Conservation (phyloP, 768 basidiomycete species). For the Postia placenta region DNA sequence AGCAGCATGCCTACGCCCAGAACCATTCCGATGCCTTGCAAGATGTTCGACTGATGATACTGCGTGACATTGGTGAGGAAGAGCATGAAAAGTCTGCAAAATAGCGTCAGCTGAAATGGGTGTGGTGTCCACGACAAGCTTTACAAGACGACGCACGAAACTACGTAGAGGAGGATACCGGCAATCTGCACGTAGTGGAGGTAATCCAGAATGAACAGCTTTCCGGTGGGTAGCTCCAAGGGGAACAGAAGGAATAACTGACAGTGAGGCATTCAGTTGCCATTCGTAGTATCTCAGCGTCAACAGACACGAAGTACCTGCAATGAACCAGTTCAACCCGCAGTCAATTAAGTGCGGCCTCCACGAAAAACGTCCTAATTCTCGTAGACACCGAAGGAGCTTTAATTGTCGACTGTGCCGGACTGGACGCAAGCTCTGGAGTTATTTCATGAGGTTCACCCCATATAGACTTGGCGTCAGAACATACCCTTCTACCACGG, state of each 20-base stretch:
- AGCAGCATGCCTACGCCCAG: conserved; percentile 39
- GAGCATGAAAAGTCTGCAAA: conserved; percentile 41
- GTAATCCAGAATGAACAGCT: conserved; percentile 40
- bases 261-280: neutral
- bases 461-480: neutral
- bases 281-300: neutral
- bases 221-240: conserved; percentile 34
- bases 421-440: neutral
- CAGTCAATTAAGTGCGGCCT: conserved; percentile 1
- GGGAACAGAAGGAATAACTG: conserved; percentile 35
- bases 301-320: conserved; percentile 22
- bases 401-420: neutral
- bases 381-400: conserved; percentile 15
- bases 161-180: conserved; percentile 18
- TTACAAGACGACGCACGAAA: conserved; percentile 24
- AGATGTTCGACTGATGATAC: conserved; percentile 44
- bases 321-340: conserved; percentile 45
- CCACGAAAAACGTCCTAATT: conserved; percentile 7
- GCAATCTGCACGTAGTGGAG: conserved; percentile 29
- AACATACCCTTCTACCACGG: neutral
- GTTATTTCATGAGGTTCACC: neutral
- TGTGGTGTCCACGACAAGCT: neutral
- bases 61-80: conserved; percentile 33
- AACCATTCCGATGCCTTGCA: conserved; percentile 49
- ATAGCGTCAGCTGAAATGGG: neutral